Percentiles rank a stretch among this genome's conserved stretches.
Evolutionary conservation across 2,329 filamentous ascomycete genomes (phyloP).

Genomic region (Aureobasidium subglaciale): DNA sequence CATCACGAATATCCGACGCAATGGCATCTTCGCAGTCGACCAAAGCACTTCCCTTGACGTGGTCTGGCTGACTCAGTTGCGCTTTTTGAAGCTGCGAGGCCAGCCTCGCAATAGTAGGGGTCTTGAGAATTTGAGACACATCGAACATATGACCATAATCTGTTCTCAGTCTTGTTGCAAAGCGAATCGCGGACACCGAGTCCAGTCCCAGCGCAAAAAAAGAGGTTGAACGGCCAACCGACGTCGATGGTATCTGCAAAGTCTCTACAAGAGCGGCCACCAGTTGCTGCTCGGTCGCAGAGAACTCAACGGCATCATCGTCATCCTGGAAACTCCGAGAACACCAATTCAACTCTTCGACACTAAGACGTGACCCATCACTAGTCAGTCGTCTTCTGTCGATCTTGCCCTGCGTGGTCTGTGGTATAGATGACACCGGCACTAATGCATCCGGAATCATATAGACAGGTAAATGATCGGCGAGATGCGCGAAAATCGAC

Average conservation of each 20-base stretch:
- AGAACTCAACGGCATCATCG: conserved; percentile 41
- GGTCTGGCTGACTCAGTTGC: conserved; percentile 20
- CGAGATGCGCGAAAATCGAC: conserved; percentile 49
- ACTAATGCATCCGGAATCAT: conserved; percentile 74
- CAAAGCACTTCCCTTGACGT: neutral
- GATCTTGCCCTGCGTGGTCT: conserved; percentile 68
- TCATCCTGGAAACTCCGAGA: conserved; percentile 28
- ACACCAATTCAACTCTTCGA: conserved; percentile 39
- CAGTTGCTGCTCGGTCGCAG: conserved; percentile 49
- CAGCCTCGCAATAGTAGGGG: conserved; percentile 59
- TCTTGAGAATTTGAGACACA: conserved; percentile 63
- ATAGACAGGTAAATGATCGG: conserved; percentile 57
- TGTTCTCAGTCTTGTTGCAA: conserved; percentile 54
- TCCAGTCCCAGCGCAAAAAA: conserved; percentile 76
- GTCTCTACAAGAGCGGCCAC: conserved; percentile 48
- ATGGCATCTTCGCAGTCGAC: neutral
- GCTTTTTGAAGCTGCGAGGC: conserved; percentile 29
- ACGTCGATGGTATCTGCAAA: conserved; percentile 38
- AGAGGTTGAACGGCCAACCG: conserved; percentile 59
- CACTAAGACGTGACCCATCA: conserved; percentile 42
- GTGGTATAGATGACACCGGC: conserved; percentile 61
- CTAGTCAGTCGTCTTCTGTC: conserved; percentile 51
- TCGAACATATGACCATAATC: conserved; percentile 45
- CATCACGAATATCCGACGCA: conserved; percentile 3
- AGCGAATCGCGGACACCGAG: conserved; percentile 70